A percentile compares a stretch with the other conserved stretches of the same genome.
Conservation (phyloP, 1,139 yeast genomes). For the Geotrichum reessii region DNA sequence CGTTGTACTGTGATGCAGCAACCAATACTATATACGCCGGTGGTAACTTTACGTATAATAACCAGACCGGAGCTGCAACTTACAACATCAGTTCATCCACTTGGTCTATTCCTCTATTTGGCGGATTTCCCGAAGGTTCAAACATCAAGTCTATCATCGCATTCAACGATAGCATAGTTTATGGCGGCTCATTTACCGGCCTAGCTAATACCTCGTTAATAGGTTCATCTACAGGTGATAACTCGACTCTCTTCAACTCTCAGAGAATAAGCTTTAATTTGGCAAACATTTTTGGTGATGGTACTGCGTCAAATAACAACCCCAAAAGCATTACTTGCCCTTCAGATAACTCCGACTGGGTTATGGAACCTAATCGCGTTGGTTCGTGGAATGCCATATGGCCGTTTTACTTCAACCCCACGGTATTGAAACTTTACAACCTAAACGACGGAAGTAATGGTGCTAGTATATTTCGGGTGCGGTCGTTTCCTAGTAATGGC, state of each 20-base stretch:
- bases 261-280: constrained; percentile 61
- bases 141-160: constrained; percentile 59
- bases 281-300: constrained; percentile 55
- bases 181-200: constrained; percentile 70
- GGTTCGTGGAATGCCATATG: constrained; percentile 67
- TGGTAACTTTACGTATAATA: constrained; percentile 59
- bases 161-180: constrained; percentile 50
- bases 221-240: constrained; percentile 34
- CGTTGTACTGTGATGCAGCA: constrained; percentile 48
- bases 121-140: constrained; percentile 66
- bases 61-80: constrained; percentile 57
- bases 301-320: constrained; percentile 38
- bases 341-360: constrained; percentile 47
- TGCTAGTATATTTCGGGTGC: constrained; percentile 61
- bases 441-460: constrained; percentile 45
- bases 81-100: constrained; percentile 50
- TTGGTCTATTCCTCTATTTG: constrained; percentile 55
- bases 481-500: constrained; percentile 76
- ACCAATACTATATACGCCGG: constrained; percentile 63
- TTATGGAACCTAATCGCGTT: constrained; percentile 44
- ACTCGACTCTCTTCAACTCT: constrained; percentile 46
- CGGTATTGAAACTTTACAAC: constrained; percentile 68
- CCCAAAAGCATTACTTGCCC: constrained; percentile 60
- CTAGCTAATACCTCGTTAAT: constrained; percentile 50
- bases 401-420: constrained; percentile 57